A percentile compares a stretch with the other conserved stretches of the same genome.
phyloP scores from a whole-genome alignment of 2,329 filamentous ascomycete species.

The Alternaria angustiovoidea region DNA sequence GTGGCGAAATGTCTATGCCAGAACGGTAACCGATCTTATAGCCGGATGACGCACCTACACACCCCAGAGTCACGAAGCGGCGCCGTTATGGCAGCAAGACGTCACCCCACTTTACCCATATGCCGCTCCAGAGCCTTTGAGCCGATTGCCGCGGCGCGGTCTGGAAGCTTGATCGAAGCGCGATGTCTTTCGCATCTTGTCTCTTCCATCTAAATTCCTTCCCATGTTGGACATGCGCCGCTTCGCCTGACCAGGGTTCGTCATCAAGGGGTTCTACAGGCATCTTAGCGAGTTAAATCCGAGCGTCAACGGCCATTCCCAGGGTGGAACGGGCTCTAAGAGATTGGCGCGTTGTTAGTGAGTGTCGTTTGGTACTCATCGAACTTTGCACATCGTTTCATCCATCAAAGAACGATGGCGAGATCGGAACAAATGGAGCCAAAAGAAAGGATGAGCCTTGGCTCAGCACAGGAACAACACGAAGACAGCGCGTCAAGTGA shows the following conservation, averaged over 20 bases:
- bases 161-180: not conserved
- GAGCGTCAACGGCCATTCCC: constrained; percentile 8
- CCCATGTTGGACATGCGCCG: not conserved
- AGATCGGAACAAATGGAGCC: not conserved
- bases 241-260: constrained; percentile 6
- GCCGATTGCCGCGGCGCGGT: not conserved
- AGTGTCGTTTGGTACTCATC: not conserved
- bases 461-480: constrained; percentile 13
- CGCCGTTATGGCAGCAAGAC: constrained; percentile 5
- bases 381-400: not conserved
- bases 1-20: not conserved
- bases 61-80: constrained; percentile 1
- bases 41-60: constrained; percentile 18
- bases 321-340: constrained; percentile 10
- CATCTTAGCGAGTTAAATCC: constrained; percentile 22
- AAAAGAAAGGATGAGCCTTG: constrained; percentile 8
- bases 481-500: constrained; percentile 23
- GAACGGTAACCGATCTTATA: not conserved
- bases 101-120: constrained; percentile 13
- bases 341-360: not conserved
- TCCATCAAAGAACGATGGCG: not conserved
- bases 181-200: not conserved
- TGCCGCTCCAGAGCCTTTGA: not conserved
- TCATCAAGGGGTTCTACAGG: constrained; percentile 12
- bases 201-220: not conserved